Base-by-base conservation (phyloP, 2,329 filamentous ascomycete species). In the Clonostachys rosea region DNA sequence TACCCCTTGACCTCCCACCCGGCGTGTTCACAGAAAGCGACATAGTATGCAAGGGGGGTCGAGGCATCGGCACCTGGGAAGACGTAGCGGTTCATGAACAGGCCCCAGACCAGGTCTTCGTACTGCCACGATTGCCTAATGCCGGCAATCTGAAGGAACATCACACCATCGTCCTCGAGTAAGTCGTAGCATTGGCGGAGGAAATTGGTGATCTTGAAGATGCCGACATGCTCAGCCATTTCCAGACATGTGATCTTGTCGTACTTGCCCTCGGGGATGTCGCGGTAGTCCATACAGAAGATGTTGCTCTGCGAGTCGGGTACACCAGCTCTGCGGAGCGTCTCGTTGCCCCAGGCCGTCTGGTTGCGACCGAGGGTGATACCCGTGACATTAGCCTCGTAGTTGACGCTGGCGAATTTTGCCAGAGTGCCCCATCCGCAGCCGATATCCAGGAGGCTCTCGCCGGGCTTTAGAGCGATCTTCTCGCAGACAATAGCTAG, bases 1-100 rank as follows among this genome's bases (percentile, higher is more conserved):
- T n/a, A 47, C 45, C 76, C 76, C 84, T 96, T 97, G 67, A 97
- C 75, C 70, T 97, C 94, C 34, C 68, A 69, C 34, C 66, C 65
- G 35, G 64, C 86, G 48, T 80, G 84, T 74, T 99, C 94, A 17
- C 96, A 81, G 63, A 83, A 84, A 68, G 90, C 83, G 58, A 95
- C 76, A 59, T 94, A 89, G 70, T 86, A 94, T 57, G 89, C 90
- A 43, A 99, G 83, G 45, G 94, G 94, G 49, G 91, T 95, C 41
- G 89, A 95, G 46, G 94, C 94, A 65, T 97, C 94, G 45, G 94
- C 94, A 65, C 94, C 94, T 34, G 92, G 94, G 81, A 97, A 97
- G 67, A 97, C 79, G 71, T 97, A 96, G 76, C 96, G 96, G 85
- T 97, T 97, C 91, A 97, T 95, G 80, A 96, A 97, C 42, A 97